Percentiles rank a stretch among this genome's conserved stretches.
These are phyloP conservation scores for Zea luxurians DNA, from an alignment of 176 grass and related monocot species.

Conservation along the genomic window DNA sequence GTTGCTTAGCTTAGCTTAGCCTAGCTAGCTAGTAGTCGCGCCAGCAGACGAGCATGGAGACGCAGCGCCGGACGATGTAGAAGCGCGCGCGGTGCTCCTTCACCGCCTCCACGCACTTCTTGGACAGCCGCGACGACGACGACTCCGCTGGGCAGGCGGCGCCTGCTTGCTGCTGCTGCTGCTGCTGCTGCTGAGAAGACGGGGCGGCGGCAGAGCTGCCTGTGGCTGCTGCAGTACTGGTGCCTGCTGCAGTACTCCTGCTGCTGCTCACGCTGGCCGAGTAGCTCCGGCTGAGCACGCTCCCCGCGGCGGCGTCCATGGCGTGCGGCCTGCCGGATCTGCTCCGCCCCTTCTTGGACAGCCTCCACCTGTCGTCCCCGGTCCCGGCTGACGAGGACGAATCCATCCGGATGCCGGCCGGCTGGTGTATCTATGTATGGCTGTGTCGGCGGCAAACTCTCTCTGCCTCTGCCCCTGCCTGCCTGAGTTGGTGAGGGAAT, in stretches of 20 bases:
- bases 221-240: not conserved
- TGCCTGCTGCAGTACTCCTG: not conserved
- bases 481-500: too few relatives aligned
- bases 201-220: not conserved
- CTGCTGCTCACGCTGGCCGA: constrained; percentile 46
- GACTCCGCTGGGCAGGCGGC: not conserved
- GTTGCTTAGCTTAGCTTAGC: too few relatives aligned
- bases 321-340: constrained; percentile 46
- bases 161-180: too few relatives aligned
- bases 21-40: constrained; percentile 50
- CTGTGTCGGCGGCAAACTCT: too few relatives aligned
- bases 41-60: constrained; percentile 85
- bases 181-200: not conserved
- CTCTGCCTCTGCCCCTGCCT: too few relatives aligned
- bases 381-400: not conserved
- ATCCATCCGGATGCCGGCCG: constrained; percentile 1
- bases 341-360: constrained; percentile 58
- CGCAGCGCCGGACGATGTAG: constrained; percentile 75
- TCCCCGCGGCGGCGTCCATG: not conserved
- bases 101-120: constrained; percentile 58
- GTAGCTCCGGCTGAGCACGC: constrained; percentile 46
- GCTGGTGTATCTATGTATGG: too few relatives aligned
- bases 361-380: constrained; percentile 56
- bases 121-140: constrained; percentile 10
- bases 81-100: constrained; percentile 66